Conservation (phyloP, 2,329 filamentous ascomycete species). For the Fusarium austroafricanum region DNA sequence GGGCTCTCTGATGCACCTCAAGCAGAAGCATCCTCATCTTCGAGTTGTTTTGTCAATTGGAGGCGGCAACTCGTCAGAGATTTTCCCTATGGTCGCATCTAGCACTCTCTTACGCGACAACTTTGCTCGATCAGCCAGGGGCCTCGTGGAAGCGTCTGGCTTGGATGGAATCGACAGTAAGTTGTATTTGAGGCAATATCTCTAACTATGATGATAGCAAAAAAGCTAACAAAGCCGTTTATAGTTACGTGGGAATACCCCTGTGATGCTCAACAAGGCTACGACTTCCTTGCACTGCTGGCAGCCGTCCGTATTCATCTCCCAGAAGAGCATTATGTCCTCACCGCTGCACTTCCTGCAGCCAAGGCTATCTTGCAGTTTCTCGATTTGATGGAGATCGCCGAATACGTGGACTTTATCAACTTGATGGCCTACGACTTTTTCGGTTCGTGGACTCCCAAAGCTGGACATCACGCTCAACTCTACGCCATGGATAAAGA, state of each 20-base stretch:
- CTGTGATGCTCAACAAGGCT: conserved; percentile 71
- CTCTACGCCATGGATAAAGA: conserved; percentile 72
- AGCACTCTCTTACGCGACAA: conserved; percentile 70
- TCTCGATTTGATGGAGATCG: conserved; percentile 73
- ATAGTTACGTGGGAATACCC: conserved; percentile 87
- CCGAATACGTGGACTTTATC: conserved; percentile 76
- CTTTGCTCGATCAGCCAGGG: conserved; percentile 75
- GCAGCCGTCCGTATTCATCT: conserved; percentile 73
- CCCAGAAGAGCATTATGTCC: conserved; percentile 74
- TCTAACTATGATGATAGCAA: background rate
- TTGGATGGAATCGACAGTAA: conserved; percentile 74
- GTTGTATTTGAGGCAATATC: conserved; percentile 30
- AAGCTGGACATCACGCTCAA: conserved; percentile 80
- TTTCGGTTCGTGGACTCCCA: conserved; percentile 74
- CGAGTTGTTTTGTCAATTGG: conserved; percentile 83
- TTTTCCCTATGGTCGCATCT: conserved; percentile 75
- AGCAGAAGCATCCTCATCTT: conserved; percentile 75
- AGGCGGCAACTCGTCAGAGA: conserved; percentile 72
- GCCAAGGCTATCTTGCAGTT: conserved; percentile 73
- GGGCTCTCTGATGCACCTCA: conserved; percentile 78
- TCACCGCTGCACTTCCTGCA: conserved; percentile 79
- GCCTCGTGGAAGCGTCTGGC: conserved; percentile 76
- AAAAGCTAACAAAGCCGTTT: conserved; percentile 20
- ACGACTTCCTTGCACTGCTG: conserved; percentile 77
- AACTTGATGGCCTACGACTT: conserved; percentile 88